Evolutionary conservation across 129 eudicot genomes (phyloP).

Genomic region (Gnaphalium uliginosum): DNA sequence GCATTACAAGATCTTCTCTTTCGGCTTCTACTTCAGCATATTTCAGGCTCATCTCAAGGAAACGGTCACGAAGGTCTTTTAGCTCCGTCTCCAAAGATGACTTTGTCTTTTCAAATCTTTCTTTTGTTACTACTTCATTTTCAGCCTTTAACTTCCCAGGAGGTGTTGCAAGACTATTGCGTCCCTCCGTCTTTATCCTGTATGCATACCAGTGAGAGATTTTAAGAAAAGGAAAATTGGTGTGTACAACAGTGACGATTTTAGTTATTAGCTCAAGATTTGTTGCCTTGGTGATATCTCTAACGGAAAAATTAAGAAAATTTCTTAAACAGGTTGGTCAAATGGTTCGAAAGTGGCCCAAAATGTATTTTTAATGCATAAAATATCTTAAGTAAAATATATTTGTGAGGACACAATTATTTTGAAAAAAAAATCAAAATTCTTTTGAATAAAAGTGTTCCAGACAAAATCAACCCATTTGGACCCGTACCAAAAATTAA

Average conservation of each 20-base stretch:
- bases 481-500: neutral
- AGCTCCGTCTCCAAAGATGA: slow-evolving; percentile 71
- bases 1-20: slow-evolving; percentile 95
- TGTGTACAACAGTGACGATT: neutral
- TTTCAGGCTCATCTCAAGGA: slow-evolving; percentile 88
- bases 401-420: neutral
- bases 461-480: neutral
- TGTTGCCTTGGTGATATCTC: too few species aligned
- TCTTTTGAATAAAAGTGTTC: neutral
- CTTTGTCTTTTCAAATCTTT: slow-evolving; percentile 58
- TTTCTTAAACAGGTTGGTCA: neutral
- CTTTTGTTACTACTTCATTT: slow-evolving; percentile 45
- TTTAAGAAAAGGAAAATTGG: slow-evolving; percentile 1
- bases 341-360: neutral
- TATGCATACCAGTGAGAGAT: neutral
- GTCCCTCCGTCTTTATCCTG: slow-evolving; percentile 50
- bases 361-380: neutral
- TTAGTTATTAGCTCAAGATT: neutral
- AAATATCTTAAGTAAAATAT: neutral
- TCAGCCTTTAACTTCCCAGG: slow-evolving; percentile 41
- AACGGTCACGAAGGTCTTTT: slow-evolving; percentile 83
- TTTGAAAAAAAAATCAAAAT: too few species aligned
- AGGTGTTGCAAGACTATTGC: slow-evolving; percentile 35
- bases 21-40: slow-evolving; percentile 93
- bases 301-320: neutral